These are phyloP conservation scores for Rhizopogon vesiculosus DNA, from an alignment of 768 basidiomycete genomes.

Conservation along the genomic window DNA sequence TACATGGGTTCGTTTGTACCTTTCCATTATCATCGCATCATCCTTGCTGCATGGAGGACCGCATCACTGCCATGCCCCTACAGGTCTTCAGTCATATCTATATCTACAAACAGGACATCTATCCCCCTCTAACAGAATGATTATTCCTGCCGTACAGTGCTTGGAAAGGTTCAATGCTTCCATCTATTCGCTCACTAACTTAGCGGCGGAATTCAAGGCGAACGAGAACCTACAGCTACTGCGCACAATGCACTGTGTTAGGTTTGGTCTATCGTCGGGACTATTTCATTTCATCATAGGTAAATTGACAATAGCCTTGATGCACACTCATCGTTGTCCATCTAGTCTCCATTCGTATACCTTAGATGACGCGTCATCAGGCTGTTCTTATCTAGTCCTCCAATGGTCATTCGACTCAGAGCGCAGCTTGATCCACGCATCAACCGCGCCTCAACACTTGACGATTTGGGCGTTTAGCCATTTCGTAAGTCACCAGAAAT, in stretches of 20 bases:
- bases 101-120: not conserved
- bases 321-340: not conserved
- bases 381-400: not conserved
- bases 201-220: too few relatives aligned
- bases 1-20: too few relatives aligned
- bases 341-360: not conserved
- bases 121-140: not conserved
- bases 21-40: not conserved
- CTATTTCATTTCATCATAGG: constrained; percentile 14
- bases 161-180: too few relatives aligned
- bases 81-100: not conserved
- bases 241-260: constrained; percentile 1
- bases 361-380: not conserved
- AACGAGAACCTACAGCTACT: not conserved
- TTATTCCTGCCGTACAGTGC: too few relatives aligned
- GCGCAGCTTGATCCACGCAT: not conserved
- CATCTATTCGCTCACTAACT: too few relatives aligned
- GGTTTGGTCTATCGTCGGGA: constrained; percentile 12
- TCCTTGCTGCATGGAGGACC: not conserved
- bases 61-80: not conserved
- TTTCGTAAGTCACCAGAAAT: not conserved
- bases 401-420: not conserved
- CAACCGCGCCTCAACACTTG: not conserved
- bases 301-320: constrained; percentile 18
- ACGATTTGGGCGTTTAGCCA: not conserved